These are phyloP conservation scores for Grammothele lineata DNA, from an alignment of 768 basidiomycete species.

Conservation along the genomic window DNA sequence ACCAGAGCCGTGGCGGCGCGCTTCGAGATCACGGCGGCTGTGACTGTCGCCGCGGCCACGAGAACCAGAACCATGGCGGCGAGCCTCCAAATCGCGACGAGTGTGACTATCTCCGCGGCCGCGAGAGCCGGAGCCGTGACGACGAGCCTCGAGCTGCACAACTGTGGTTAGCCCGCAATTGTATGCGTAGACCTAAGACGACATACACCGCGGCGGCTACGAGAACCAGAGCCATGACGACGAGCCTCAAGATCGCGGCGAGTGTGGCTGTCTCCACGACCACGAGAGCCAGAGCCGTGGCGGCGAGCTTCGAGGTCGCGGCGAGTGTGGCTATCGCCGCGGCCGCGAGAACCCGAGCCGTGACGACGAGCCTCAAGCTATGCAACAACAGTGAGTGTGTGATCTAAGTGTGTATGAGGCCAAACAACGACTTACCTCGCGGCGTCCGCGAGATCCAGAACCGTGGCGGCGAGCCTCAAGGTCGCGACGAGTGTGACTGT, in stretches of 20 bases:
- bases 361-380: slow-evolving; percentile 9
- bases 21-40: not conserved
- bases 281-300: slow-evolving; percentile 5
- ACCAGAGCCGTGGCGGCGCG: slow-evolving; percentile 9
- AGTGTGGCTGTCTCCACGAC: not conserved
- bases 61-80: slow-evolving; percentile 5
- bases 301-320: slow-evolving; percentile 3
- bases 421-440: not conserved
- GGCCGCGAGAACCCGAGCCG: slow-evolving; percentile 4
- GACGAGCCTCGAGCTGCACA: slow-evolving; percentile 2
- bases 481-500: not conserved
- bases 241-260: slow-evolving; percentile 2
- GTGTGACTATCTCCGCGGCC: slow-evolving; percentile 3
- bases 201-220: slow-evolving; percentile 1
- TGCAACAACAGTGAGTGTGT: not conserved
- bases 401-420: not conserved
- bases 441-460: slow-evolving; percentile 3
- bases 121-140: slow-evolving; percentile 5
- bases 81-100: slow-evolving; percentile 1
- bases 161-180: too few relatives aligned
- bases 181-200: too few relatives aligned
- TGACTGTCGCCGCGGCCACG: not conserved
- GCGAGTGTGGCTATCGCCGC: not conserved
- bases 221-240: slow-evolving; percentile 6
- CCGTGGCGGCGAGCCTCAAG: slow-evolving; percentile 7